phyloP scores from a whole-genome alignment of 441 rosid species.

The Eruca vesicaria region DNA sequence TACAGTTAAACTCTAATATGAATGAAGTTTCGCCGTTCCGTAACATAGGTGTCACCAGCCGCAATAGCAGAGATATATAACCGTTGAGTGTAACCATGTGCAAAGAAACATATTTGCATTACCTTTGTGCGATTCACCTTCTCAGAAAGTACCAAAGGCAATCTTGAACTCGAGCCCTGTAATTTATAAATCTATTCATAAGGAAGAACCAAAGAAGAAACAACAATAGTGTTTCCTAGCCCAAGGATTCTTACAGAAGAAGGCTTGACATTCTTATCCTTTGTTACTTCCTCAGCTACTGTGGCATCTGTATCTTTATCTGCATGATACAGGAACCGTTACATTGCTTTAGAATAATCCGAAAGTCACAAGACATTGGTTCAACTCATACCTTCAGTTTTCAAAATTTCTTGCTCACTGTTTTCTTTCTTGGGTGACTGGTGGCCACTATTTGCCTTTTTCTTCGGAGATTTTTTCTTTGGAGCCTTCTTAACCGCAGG shows the following conservation, averaged over 20 bases:
- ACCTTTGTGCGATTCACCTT: slow-evolving; percentile 89
- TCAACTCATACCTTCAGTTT: slow-evolving; percentile 41
- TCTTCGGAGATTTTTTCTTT: slow-evolving; percentile 55
- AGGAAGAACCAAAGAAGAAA: slow-evolving; percentile 26
- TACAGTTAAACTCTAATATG: not conserved
- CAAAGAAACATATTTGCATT: slow-evolving; percentile 23
- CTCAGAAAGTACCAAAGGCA: slow-evolving; percentile 89
- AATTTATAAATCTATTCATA: slow-evolving; percentile 32
- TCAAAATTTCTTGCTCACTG: slow-evolving; percentile 31
- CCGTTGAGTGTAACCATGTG: not conserved
- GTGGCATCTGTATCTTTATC: slow-evolving; percentile 46
- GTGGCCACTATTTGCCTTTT: slow-evolving; percentile 32
- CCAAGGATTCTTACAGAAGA: slow-evolving; percentile 57
- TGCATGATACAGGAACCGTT: slow-evolving; percentile 28
- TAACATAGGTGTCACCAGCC: not conserved
- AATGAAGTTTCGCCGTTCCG: not conserved
- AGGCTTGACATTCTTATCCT: slow-evolving; percentile 50
- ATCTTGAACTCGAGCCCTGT: slow-evolving; percentile 69
- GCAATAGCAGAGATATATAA: not conserved
- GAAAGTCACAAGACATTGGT: no score
- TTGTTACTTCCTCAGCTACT: slow-evolving; percentile 47
- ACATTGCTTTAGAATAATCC: slow-evolving; percentile 10
- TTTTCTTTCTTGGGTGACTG: slow-evolving; percentile 41
- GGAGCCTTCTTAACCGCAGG: slow-evolving; percentile 45
- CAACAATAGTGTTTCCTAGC: slow-evolving; percentile 6